Evolutionary conservation across 1,139 yeast genomes (phyloP).

Genomic region (Candida sanyaensis): DNA sequence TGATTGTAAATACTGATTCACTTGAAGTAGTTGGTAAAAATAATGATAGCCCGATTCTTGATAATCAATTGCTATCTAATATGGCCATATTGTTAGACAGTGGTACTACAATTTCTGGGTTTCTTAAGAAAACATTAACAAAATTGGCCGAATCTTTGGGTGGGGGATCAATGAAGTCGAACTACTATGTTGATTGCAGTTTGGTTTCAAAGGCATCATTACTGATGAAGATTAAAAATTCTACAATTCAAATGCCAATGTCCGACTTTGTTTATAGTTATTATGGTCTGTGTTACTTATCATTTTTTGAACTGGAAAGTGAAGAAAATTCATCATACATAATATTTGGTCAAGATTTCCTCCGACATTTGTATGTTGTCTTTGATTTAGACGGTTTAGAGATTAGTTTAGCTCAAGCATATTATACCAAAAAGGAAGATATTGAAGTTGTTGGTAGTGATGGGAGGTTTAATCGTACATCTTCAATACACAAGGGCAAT

Average conservation of each 20-base stretch:
- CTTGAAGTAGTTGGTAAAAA: not conserved
- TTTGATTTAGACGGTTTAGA: conserved; percentile 1
- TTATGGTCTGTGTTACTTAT: not conserved
- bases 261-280: not conserved
- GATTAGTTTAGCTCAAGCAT: not conserved
- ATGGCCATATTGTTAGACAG: conserved; percentile 1
- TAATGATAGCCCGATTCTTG: not conserved
- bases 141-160: not conserved
- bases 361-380: not conserved
- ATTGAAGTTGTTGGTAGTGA: conserved; percentile 5
- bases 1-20: not conserved
- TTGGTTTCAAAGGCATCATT: not conserved
- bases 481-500: not conserved
- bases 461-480: not conserved
- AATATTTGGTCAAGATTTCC: not conserved
- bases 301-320: not conserved
- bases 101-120: not conserved
- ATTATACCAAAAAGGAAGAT: conserved; percentile 3
- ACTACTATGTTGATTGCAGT: not conserved
- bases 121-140: not conserved
- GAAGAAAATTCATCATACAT: not conserved
- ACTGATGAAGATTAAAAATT: not conserved
- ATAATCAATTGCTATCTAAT: not conserved
- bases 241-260: not conserved
- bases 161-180: not conserved